Base-by-base conservation (phyloP, 805 yeast genomes). In the Starmerella powellii region DNA sequence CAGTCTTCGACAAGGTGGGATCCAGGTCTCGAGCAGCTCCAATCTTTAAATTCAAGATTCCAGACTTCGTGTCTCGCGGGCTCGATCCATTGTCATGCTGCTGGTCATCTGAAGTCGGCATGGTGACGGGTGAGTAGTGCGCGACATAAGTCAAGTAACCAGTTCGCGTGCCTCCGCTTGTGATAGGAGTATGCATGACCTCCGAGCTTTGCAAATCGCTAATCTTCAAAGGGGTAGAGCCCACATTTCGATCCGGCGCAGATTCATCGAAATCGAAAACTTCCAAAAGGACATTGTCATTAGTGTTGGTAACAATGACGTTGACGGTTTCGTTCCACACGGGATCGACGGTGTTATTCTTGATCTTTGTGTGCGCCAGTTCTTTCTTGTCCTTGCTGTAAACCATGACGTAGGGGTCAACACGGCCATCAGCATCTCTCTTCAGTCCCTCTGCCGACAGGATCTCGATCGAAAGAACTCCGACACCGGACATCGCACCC, bases 51-150 rank as follows among this genome's bases (percentile, higher is more conserved):
- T 77, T 71, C 17, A 80, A 75, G 53, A 93, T 78, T 70, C 99
- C 99, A 13, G 96, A 85, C 63, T 88, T 88, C 59, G 84, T 73
- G 51, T 85, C 95, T 34, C 95, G 95, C 35, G 93, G 82, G 17
- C 46, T 46, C 12, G 30, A 17, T 61, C 85, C 95, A 3, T 83
- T 78, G 44, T 72, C 69, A 13, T 56, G n/a, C n/a, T n/a, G n/a
- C n/a, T n/a, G 54, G 18, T 42, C 48, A 8, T 28, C 40, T 13
- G 47, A 39, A 11, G n/a, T 51, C 17, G 67, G 66, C 53, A 60
- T 60, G 47, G 85, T 63, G 12, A 91, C 78, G 31, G 94, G 91
- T 70, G 77, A 76, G 65, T 72, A 82, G 49, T 75, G 74, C 52
- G 82, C 68, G 48, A 82, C 86, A 58, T 77, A 83, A 5, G 61